These are phyloP conservation scores for Rhynchospora breviuscula DNA, from an alignment of 176 grass and related monocot species.

Conservation along the genomic window DNA sequence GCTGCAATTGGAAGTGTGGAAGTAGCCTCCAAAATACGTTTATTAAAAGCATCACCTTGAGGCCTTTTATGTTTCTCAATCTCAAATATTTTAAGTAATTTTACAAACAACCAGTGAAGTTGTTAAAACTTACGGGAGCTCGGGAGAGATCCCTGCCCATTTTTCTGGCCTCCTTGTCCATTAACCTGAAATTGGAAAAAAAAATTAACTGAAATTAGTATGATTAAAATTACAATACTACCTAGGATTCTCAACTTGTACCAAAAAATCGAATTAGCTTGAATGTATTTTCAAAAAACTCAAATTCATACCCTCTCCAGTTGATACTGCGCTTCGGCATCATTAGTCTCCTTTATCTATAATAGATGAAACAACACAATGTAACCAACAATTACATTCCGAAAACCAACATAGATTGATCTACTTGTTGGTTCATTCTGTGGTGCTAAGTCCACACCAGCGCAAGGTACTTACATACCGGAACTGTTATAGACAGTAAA, in stretches of 20 bases:
- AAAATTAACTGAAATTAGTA: not conserved
- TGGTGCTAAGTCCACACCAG: not conserved
- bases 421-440: not conserved
- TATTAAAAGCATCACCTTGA: not conserved
- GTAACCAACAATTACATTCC: not conserved
- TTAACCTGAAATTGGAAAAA: not conserved
- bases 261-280: not conserved
- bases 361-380: not conserved
- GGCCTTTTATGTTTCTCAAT: not conserved
- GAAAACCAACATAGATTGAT: not conserved
- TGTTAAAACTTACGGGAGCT: constrained; percentile 19
- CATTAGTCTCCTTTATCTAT: not conserved
- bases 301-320: constrained; percentile 18
- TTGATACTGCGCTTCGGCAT: constrained; percentile 15
- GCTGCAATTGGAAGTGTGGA: not conserved
- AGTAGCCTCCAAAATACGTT: not conserved
- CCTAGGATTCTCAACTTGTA: not conserved
- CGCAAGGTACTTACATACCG: not conserved
- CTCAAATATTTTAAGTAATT: not conserved
- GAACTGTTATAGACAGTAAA: not conserved
- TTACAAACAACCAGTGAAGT: not conserved
- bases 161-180: not conserved
- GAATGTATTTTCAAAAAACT: not conserved
- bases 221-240: not conserved
- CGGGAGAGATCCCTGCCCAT: not conserved